Percentiles rank a stretch among this genome's conserved stretches.
Conservation (phyloP, 2,329 filamentous ascomycete species). For the Alternaria ethzedia region DNA sequence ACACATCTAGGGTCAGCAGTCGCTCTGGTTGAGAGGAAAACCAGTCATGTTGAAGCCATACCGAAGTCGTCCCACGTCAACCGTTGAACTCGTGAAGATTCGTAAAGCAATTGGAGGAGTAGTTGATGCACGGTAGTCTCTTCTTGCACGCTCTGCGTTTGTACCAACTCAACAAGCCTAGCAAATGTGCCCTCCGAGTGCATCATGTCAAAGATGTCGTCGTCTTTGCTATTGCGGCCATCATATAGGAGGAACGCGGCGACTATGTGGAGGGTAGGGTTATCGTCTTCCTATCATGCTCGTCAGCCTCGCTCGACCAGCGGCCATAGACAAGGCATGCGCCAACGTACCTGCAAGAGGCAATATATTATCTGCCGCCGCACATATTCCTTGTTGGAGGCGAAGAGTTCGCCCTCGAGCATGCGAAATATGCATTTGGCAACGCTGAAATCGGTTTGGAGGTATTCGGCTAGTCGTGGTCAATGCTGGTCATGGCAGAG, state of each 20-base stretch:
- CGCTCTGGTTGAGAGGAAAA: not conserved
- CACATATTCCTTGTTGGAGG: slow-evolving; percentile 80
- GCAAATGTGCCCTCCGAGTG: slow-evolving; percentile 83
- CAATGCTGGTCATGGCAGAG: slow-evolving; percentile 18
- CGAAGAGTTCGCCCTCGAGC: slow-evolving; percentile 76
- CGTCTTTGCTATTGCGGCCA: slow-evolving; percentile 76
- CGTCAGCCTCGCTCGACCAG: slow-evolving; percentile 18
- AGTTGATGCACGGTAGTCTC: slow-evolving; percentile 78
- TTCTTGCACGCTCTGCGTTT: slow-evolving; percentile 64
- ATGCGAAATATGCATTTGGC: slow-evolving; percentile 80
- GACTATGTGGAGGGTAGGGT: slow-evolving; percentile 79
- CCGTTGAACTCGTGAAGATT: slow-evolving; percentile 92
- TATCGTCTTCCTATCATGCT: slow-evolving; percentile 77
- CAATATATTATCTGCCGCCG: slow-evolving; percentile 92
- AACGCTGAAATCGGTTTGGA: slow-evolving; percentile 79
- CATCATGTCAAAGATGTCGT: slow-evolving; percentile 84
- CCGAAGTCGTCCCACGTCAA: slow-evolving; percentile 77
- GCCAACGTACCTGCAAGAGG: slow-evolving; percentile 67
- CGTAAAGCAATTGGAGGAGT: slow-evolving; percentile 88
- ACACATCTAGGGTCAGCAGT: slow-evolving; percentile 2
- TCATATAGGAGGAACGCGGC: slow-evolving; percentile 86
- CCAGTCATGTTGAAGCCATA: slow-evolving; percentile 54
- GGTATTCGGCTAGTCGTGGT: slow-evolving; percentile 65
- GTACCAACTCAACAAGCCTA: slow-evolving; percentile 81
- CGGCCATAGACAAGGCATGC: not conserved